phyloP scores from a whole-genome alignment of 75 land plant genomes.

The Chamaecyparis obtusa region DNA sequence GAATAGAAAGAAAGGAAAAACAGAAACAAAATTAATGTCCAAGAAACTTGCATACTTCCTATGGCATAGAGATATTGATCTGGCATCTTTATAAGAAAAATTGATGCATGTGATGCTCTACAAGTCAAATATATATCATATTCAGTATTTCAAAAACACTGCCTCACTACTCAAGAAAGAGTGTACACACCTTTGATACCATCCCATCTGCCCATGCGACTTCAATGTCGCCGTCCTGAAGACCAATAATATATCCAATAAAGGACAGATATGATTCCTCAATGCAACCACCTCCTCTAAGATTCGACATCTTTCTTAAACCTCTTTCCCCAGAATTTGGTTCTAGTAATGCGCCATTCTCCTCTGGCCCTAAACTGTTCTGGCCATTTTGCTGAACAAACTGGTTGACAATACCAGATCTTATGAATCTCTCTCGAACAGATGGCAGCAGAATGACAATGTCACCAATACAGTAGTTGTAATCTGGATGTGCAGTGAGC shows the following conservation, averaged over 20 bases:
- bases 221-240: constrained; percentile 89
- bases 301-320: neutral
- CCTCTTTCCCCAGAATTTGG: neutral
- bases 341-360: neutral
- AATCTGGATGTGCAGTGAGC: constrained; percentile 84
- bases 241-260: constrained; percentile 88
- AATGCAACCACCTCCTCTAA: neutral
- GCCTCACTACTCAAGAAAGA: neutral
- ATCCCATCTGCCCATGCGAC: constrained; percentile 96
- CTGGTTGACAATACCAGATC: neutral
- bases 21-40: neutral
- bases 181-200: constrained; percentile 65
- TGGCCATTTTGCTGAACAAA: neutral
- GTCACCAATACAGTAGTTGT: constrained; percentile 69
- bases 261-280: constrained; percentile 59
- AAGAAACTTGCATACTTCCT: neutral
- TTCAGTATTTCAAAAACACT: neutral
- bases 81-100: neutral
- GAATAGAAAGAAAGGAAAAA: neutral
- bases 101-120: neutral
- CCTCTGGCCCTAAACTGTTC: neutral
- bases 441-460: constrained; percentile 53
- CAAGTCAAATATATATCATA: neutral
- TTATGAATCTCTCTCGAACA: neutral
- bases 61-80: neutral